Evolutionary conservation across 176 grass and related monocot species (phyloP), one percentile per base, ranked within the genome.

Genomic region (Secale cereale): DNA sequence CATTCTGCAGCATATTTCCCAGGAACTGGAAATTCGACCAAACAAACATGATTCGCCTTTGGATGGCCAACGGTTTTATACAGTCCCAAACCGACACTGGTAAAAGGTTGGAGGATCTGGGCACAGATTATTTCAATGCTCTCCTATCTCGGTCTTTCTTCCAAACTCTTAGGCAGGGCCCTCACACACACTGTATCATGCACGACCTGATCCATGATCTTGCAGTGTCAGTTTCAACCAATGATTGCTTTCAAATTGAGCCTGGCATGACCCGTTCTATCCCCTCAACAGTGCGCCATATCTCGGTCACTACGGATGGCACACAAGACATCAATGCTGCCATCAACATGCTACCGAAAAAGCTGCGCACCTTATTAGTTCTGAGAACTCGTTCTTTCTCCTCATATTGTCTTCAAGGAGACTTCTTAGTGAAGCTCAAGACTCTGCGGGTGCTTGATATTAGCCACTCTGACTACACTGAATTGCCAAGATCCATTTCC

Each of bases 21-120:
- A 78, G 62, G 52, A 59, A 78, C 57, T 78, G 54, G 30, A 32
- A 36, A 19, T 63, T 62, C 40, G 76, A 63, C 11, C 28, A 19
- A n/a, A 59, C 5, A 26, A 23, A 12, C 17, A 39, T 78, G 54
- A 31, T 78, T 17, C 48, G 37, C 33, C 16, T 78, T 19, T 78
- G 76, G 76, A 78, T 78, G 8, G 76, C 76, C 11, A 16, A 39
- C 2, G 76, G 76, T 39, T 78, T 78, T 70, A 37, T 39, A 14
- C 17, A 36, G 20, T 16, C 20, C 22, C 29, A 22, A 70, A 16
- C 7, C n/a, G 67, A 23, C 29, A 29, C 32, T 22, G 31, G 20
- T 61, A 61, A 70, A 29, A 70, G 67, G 67, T 22, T 70, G 67
- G 67, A 70, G 32, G 67, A 70, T 70, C 19, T 39, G 27, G 33